These are phyloP conservation scores for Cubamyces lactineus DNA, from an alignment of 768 basidiomycete species.

Conservation along the genomic window DNA sequence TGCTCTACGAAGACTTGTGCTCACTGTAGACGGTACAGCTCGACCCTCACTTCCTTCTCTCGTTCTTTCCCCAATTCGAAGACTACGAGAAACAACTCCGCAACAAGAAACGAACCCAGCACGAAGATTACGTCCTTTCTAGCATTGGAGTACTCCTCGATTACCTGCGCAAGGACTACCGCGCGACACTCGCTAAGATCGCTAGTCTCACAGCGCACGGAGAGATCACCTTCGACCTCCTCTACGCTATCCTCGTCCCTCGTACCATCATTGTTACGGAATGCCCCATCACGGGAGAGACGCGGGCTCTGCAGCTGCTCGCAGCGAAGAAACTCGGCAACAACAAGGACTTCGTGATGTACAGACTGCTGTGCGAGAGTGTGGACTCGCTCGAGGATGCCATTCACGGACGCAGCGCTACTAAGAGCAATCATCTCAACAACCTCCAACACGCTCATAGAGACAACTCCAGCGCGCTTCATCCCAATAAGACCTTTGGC, in stretches of 20 bases:
- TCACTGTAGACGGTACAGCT: slow-evolving; percentile 38
- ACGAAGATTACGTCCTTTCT: slow-evolving; percentile 47
- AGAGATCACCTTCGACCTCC: slow-evolving; percentile 60
- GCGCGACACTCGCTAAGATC: slow-evolving; percentile 51
- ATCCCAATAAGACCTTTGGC: slow-evolving; percentile 32
- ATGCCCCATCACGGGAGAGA: slow-evolving; percentile 58
- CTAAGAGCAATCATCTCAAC: neutral
- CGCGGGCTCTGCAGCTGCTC: slow-evolving; percentile 52
- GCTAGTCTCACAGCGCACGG: slow-evolving; percentile 52
- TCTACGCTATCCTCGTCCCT: slow-evolving; percentile 58
- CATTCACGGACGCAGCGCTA: slow-evolving; percentile 16
- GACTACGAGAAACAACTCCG: slow-evolving; percentile 48
- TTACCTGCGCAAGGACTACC: slow-evolving; percentile 55
- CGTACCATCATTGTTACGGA: slow-evolving; percentile 52
- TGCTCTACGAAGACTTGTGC: neutral
- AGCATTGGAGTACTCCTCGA: slow-evolving; percentile 39
- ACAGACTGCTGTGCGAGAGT: slow-evolving; percentile 11
- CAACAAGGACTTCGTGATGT: neutral
- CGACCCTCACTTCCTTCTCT: slow-evolving; percentile 57
- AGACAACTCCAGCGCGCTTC: too few species aligned
- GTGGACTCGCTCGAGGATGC: slow-evolving; percentile 19
- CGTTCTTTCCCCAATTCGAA: slow-evolving; percentile 52
- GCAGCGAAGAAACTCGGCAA: slow-evolving; percentile 33
- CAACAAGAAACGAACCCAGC: slow-evolving; percentile 38
- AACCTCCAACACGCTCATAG: too few species aligned